A percentile compares a stretch with the other conserved stretches of the same genome.
Evolutionary conservation across 1,139 yeast genomes (phyloP).

Genomic region (Zygoascus hellenicus): DNA sequence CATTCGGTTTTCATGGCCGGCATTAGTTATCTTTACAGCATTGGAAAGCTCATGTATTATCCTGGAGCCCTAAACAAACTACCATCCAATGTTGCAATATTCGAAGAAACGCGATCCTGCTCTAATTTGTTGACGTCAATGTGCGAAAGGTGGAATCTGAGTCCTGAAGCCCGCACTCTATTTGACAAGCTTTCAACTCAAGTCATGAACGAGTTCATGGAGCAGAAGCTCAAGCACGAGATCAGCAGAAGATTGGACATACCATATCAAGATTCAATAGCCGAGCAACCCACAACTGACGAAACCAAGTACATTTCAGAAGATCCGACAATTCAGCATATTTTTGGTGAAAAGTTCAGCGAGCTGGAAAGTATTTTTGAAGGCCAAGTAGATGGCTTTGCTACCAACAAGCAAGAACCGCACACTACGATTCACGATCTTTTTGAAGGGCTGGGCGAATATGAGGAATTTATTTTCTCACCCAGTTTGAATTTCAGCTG

Average conservation of each 20-base stretch:
- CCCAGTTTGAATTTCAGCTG: neutral
- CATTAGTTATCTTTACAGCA: constrained; percentile 4
- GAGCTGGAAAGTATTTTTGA: constrained; percentile 4
- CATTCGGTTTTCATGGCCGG: constrained; percentile 8
- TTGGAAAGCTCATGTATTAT: constrained; percentile 3
- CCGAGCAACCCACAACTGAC: neutral
- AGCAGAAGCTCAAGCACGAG: constrained; percentile 1
- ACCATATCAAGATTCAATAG: neutral
- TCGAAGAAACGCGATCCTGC: constrained; percentile 3
- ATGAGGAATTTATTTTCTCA: constrained; percentile 1
- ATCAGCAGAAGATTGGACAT: neutral
- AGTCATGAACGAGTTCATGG: constrained; percentile 1
- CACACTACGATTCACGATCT: neutral
- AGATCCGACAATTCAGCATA: neutral
- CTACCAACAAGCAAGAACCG: neutral
- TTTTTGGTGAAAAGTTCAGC: constrained; percentile 4
- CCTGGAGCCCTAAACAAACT: constrained; percentile 1
- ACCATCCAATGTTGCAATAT: constrained; percentile 4
- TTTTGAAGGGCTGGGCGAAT: constrained; percentile 6
- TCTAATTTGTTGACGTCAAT: constrained; percentile 2
- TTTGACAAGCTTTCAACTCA: neutral
- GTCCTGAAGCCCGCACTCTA: constrained; percentile 2
- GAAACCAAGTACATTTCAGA: neutral
- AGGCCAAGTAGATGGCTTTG: neutral
- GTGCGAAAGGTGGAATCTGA: constrained; percentile 7